Evolutionary conservation across 306 rosid genomes (phyloP).

Genomic region (Vigna angularis): DNA sequence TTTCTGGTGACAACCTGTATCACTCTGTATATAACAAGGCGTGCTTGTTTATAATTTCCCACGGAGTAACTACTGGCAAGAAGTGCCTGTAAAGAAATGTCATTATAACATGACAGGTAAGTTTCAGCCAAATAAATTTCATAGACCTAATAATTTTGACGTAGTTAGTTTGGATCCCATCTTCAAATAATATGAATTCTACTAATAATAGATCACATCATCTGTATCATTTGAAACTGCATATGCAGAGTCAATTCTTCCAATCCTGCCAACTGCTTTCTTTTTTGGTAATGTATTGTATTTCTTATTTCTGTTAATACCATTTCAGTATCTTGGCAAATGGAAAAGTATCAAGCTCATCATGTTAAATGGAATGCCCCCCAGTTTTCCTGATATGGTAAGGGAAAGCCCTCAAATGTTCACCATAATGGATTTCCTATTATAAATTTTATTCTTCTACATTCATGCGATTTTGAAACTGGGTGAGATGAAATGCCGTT

Average conservation of each 20-base stretch:
- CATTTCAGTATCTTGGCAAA: neutral
- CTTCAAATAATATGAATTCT: slow-evolving; percentile 31
- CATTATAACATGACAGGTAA: slow-evolving; percentile 36
- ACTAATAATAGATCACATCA: slow-evolving; percentile 5
- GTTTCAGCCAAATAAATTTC: slow-evolving; percentile 31
- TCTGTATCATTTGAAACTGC: slow-evolving; percentile 15
- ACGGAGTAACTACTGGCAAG: slow-evolving; percentile 79
- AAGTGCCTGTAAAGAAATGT: slow-evolving; percentile 67
- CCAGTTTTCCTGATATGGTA: slow-evolving; percentile 12
- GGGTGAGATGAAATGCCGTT: slow-evolving; percentile 2
- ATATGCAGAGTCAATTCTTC: slow-evolving; percentile 15
- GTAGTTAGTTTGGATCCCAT: neutral
- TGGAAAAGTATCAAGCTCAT: slow-evolving; percentile 2
- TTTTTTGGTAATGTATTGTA: neutral
- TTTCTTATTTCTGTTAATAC: neutral
- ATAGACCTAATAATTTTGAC: slow-evolving; percentile 31
- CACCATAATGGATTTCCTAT: slow-evolving; percentile 8
- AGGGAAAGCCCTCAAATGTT: slow-evolving; percentile 26
- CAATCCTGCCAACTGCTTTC: slow-evolving; percentile 9
- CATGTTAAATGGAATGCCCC: neutral
- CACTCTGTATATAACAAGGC: slow-evolving; percentile 68
- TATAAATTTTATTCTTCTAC: slow-evolving; percentile 7
- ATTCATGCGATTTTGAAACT: slow-evolving; percentile 34
- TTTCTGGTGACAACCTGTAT: slow-evolving; percentile 63
- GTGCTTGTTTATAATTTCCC: slow-evolving; percentile 78